Evolutionary conservation across 768 basidiomycete genomes (phyloP), one percentile per base, ranked within the genome.

Genomic region (Naganishia randhawae): DNA sequence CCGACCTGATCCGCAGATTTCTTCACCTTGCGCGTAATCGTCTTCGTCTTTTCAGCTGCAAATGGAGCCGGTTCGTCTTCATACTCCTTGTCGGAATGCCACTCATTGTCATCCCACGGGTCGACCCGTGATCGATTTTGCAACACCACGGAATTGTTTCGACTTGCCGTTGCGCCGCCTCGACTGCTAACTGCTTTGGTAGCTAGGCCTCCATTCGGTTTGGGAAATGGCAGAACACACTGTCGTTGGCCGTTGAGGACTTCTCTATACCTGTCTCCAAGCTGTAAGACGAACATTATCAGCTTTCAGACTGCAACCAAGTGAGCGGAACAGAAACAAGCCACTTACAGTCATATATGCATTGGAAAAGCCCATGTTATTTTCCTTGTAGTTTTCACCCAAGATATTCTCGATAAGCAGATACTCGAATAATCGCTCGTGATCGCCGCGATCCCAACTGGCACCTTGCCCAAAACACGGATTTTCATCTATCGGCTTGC

Each of bases 351-450:
- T 69, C 64, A 83, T 61, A 73, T 83, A 83, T 3, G 80, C 75
- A 57, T 78, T 81, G 17, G 72, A 77, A 76, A 78, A 82, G 1
- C 81, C 81, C 16, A 74, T 75, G 0, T 66, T 68, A 68, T 84
- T 83, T 17, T 82, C 83, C 22, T 80, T 79, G 35, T 83, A 79
- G n/a, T 84, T 82, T 53, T 84, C 82, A 52, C 81, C 81, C 45
- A 92, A 77, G 19, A 84, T 81, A 6, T 85, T 83, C 66, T 85
- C 79, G 31, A 82, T 81, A 25, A 84, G 70, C 16, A 91, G 82
- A 29, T 83, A 82, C 71, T 84, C 83, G 72, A 92, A 83, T 68
- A 91, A 81, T 10, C 88, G 83, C 52, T 92, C 91, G 11, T 85
- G 72, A 50, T 88, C 83, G 41, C 85, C 84, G 5, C 82, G 80